These are phyloP conservation scores for Crithidia brevicula DNA, from an alignment of 208 protist species.

Conservation along the genomic window DNA sequence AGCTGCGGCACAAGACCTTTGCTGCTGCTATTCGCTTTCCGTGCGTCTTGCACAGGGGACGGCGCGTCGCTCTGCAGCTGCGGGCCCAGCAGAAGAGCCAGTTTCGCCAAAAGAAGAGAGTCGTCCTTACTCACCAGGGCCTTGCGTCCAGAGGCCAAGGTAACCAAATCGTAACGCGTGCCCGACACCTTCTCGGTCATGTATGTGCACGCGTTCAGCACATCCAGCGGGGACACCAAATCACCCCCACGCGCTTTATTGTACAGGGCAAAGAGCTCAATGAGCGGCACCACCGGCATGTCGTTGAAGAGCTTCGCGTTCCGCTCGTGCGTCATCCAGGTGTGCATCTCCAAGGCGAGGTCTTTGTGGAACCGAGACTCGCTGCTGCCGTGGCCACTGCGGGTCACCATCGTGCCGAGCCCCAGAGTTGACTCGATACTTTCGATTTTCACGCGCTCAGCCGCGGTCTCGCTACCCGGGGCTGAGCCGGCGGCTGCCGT, in stretches of 20 bases:
- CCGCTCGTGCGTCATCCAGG: constrained; percentile 82
- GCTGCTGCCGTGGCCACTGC: constrained; percentile 22
- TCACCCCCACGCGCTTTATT: constrained; percentile 83
- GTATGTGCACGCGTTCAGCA: constrained; percentile 63
- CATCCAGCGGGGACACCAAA: constrained; percentile 77
- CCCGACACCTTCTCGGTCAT: constrained; percentile 44
- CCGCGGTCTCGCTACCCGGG: constrained; percentile 26
- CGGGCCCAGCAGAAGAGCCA: constrained; percentile 60
- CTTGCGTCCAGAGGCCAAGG: constrained; percentile 71
- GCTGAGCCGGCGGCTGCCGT: constrained; percentile 26
- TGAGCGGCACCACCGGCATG: constrained; percentile 80
- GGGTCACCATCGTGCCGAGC: constrained; percentile 62
- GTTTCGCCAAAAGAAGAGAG: constrained; percentile 55
- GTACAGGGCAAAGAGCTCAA: constrained; percentile 87
- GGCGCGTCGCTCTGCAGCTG: constrained; percentile 35
- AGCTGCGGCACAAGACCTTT: constrained; percentile 4
- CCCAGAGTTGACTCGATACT: constrained; percentile 89
- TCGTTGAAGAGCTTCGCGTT: constrained; percentile 72
- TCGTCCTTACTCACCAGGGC: constrained; percentile 73
- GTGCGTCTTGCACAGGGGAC: constrained; percentile 22
- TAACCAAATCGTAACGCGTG: constrained; percentile 57
- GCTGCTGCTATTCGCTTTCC: constrained; percentile 1
- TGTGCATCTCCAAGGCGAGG: constrained; percentile 74
- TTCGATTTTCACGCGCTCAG: constrained; percentile 59
- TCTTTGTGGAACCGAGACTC: constrained; percentile 54